Percentiles rank a stretch among this genome's conserved stretches.
Conservation (phyloP, 2,329 filamentous ascomycete species). For the Trichoderma polysporum region DNA sequence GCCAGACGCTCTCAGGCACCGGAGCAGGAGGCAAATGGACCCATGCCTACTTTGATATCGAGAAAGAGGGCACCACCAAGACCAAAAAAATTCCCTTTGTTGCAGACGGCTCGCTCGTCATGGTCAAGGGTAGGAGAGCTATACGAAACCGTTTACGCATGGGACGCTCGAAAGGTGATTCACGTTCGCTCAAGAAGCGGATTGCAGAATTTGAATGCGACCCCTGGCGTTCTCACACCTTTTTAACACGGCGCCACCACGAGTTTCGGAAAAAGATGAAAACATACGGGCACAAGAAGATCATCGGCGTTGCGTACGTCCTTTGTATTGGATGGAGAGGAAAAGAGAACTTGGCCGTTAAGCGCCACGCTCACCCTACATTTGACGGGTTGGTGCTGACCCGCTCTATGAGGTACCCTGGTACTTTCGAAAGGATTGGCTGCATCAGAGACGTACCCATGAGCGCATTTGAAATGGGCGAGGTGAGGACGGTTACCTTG, state of each 20-base stretch:
- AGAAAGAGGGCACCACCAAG: background rate
- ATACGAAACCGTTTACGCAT: background rate
- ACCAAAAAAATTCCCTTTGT: background rate
- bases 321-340: background rate
- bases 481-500: background rate
- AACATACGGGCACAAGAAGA: background rate
- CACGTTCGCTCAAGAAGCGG: background rate
- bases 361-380: too few species aligned
- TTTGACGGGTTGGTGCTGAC: constrained; percentile 14
- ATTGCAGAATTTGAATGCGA: background rate
- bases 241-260: background rate
- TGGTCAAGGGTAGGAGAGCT: background rate
- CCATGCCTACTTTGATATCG: background rate
- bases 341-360: background rate
- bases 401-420: background rate
- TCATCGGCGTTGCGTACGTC: background rate
- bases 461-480: background rate
- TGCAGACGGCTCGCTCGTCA: background rate
- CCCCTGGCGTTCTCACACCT: background rate
- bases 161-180: background rate
- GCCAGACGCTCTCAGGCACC: background rate
- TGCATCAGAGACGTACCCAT: background rate
- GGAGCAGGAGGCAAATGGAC: background rate
- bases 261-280: background rate
- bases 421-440: constrained; percentile 3